Evolutionary conservation across 2,329 filamentous ascomycete genomes (phyloP).

Genomic region (Hypoxylon sp.): DNA sequence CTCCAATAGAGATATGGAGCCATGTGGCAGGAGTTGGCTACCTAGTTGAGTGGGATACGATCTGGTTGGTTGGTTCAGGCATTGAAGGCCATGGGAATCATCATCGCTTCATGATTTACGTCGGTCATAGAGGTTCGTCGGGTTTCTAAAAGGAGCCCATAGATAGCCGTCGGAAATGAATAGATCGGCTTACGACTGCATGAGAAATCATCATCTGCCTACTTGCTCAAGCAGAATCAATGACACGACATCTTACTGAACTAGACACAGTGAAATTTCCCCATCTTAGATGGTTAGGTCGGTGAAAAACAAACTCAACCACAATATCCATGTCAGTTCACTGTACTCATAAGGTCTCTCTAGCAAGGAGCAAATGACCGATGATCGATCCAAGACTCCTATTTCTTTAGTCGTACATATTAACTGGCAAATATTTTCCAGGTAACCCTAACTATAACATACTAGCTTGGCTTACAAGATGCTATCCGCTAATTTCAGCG

Average conservation of each 20-base stretch:
- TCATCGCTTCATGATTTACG: background rate
- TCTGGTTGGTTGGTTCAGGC: background rate
- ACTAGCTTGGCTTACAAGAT: too few relatives aligned
- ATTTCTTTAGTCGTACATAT: too few relatives aligned
- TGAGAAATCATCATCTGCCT: background rate
- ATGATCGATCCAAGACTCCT: too few relatives aligned
- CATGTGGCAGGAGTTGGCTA: background rate
- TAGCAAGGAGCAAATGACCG: too few relatives aligned
- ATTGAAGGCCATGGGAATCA: conserved; percentile 3
- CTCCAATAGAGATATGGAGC: conserved; percentile 63
- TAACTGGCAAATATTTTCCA: too few relatives aligned
- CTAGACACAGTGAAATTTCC: background rate
- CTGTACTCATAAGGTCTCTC: too few relatives aligned
- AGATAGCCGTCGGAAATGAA: conserved; percentile 17
- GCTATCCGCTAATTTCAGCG: too few relatives aligned
- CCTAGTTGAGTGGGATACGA: background rate
- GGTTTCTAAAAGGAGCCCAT: background rate
- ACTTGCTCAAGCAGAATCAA: too few relatives aligned
- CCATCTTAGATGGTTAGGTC: background rate
- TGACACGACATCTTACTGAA: background rate
- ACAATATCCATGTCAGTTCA: background rate
- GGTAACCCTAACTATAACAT: too few relatives aligned
- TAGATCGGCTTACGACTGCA: conserved; percentile 14
- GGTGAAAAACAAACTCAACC: background rate
- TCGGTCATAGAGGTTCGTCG: conserved; percentile 1